Conservation (phyloP, 2,329 filamentous ascomycete genomes). For the Thielaviopsis musarum region DNA sequence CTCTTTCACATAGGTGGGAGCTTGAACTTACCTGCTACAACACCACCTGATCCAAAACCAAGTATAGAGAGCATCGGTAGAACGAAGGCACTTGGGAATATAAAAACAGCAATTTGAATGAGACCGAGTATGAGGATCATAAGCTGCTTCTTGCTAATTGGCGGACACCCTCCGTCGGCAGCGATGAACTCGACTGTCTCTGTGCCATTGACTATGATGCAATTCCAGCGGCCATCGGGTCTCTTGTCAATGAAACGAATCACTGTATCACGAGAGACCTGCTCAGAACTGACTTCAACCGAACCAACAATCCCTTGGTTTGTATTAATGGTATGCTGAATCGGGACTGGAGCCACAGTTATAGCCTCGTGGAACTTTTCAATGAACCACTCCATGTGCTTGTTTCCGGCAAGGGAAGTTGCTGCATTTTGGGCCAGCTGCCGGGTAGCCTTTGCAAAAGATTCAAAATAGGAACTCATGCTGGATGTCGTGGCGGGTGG, state of each 20-base stretch:
- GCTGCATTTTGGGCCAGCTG: too few species aligned
- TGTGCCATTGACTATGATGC: background rate
- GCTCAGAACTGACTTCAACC: background rate
- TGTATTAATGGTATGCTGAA: background rate
- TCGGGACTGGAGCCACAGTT: background rate
- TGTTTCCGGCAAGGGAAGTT: too few species aligned
- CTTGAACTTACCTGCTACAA: background rate
- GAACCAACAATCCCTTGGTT: background rate
- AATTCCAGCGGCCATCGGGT: background rate
- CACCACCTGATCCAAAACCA: background rate
- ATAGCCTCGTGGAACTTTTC: too few species aligned
- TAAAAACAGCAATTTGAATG: background rate
- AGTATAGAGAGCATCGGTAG: background rate
- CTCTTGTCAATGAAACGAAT: background rate
- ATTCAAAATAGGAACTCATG: too few species aligned
- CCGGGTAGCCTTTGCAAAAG: too few species aligned
- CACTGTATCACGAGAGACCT: background rate
- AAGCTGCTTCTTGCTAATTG: background rate
- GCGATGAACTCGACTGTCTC: background rate
- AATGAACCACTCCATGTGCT: too few species aligned
- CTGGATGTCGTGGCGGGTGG: too few species aligned
- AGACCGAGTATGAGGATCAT: background rate
- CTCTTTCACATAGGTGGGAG: background rate
- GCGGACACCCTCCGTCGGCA: background rate
- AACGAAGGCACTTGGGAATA: background rate